Conservation (phyloP, 176 grass and related monocot species). For the barley (Hordeum vulgare) region MorexV3_pseudomolecules_assembly NC_058524.1:567606488-567606987, state of each 20-base stretch:
- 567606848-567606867: conserved; percentile 75
- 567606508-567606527: conserved; percentile 73
- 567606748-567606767: conserved; percentile 79
- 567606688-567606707: conserved; percentile 39
- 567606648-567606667: conserved; percentile 30
- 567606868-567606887: conserved; percentile 83
- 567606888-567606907: conserved; percentile 69
- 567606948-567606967: neutral
- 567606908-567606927: conserved; percentile 80
- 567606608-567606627: conserved; percentile 49
- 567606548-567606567: conserved; percentile 70
- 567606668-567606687: conserved; percentile 44
- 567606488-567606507: conserved; percentile 81
- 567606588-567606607: conserved; percentile 69
- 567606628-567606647: conserved; percentile 62
- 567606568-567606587: conserved; percentile 78
- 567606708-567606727: conserved; percentile 90
- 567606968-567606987: neutral
- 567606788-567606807: conserved; percentile 51
- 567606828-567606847: conserved; percentile 69
- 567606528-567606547: conserved; percentile 74
- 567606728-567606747: conserved; percentile 70
- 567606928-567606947: conserved; percentile 43
- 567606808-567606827: conserved; percentile 40
- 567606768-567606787: conserved; percentile 60